Base-by-base conservation (phyloP, 2,329 filamentous ascomycete species). In the Fusarium hainanense region DNA sequence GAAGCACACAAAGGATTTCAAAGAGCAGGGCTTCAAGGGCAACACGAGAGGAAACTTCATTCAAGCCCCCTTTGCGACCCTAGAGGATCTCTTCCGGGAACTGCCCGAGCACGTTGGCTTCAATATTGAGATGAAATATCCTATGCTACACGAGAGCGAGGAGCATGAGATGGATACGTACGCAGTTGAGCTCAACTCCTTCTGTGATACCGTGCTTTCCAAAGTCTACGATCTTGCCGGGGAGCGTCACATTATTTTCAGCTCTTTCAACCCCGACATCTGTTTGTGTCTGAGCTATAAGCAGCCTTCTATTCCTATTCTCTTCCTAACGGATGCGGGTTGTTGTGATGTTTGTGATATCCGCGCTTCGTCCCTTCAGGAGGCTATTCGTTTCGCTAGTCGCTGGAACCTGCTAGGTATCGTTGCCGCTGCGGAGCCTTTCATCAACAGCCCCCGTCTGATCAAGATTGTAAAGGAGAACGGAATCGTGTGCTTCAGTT, bases 51-150 rank as follows among this genome's bases (percentile, higher is more conserved):
- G 95, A 54, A 94, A 93, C 77, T 97, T 97, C 75, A 98, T 99
- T 75, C 95, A 98, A 78, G 93, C 93, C 0, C 94, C 95, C 0
- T 99, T 99, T 81, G 94, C 95, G 10, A 99, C 96, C 0, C 85
- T 99, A 7, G 94, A 98, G 79, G 93, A 98, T 67, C 90, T 98
- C 78, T 98, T 99, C 82, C 88, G 88, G 74, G 91, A 94, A 76
- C 83, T 99, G 1, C 93, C 94, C 0, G 87, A 92, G 68, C 85
- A 88, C 16, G 92, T 97, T 23, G 94, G 96, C 16, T 99, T 99
- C 86, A 98, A 99, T 80, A 97, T 99, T 73, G 96, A 99, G 83
- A 92, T 99, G 87, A 98, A 99, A 82, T 99, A 99, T 78, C 96
- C 96, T 7, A 98, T 98, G 94, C 88, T 99, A 43, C 92, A 95